phyloP scores from a whole-genome alignment of 2,329 filamentous ascomycete species.

The Raffaelea deltoideospora region DNA sequence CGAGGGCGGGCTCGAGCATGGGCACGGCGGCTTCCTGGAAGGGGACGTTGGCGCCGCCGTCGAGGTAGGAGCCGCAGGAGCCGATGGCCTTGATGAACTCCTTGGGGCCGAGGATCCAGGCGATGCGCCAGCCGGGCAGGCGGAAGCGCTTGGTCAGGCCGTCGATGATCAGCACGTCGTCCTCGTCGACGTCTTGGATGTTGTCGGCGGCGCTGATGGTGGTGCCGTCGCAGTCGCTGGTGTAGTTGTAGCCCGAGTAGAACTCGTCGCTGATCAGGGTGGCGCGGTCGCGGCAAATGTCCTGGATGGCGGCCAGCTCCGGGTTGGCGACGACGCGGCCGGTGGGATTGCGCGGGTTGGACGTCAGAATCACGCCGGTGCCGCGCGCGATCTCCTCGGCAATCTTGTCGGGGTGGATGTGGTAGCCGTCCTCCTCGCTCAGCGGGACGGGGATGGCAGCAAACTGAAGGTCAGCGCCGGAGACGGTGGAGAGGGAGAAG shows the following conservation, averaged over 20 bases:
- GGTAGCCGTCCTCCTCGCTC: slow-evolving; percentile 72
- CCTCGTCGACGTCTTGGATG: slow-evolving; percentile 74
- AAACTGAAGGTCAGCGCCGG: slow-evolving; percentile 37
- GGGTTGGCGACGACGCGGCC: slow-evolving; percentile 75
- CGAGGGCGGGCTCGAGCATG: slow-evolving; percentile 79
- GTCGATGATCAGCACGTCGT: slow-evolving; percentile 88
- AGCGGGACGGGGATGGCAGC: slow-evolving; percentile 77
- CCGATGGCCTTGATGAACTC: slow-evolving; percentile 91
- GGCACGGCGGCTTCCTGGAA: slow-evolving; percentile 88
- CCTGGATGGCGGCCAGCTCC: slow-evolving; percentile 78
- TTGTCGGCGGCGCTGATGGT: slow-evolving; percentile 85
- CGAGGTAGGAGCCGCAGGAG: slow-evolving; percentile 83
- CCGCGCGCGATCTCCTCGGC: slow-evolving; percentile 79
- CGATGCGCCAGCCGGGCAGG: slow-evolving; percentile 88
- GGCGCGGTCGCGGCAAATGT: slow-evolving; percentile 78
- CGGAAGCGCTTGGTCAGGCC: slow-evolving; percentile 94
- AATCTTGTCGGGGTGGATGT: slow-evolving; percentile 87
- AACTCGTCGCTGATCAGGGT: slow-evolving; percentile 95
- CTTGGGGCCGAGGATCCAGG: slow-evolving; percentile 91
- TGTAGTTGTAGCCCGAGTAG: slow-evolving; percentile 95
- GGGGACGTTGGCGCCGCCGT: slow-evolving; percentile 85
- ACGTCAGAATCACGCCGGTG: slow-evolving; percentile 79
- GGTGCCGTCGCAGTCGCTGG: slow-evolving; percentile 73
- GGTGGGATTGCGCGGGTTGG: slow-evolving; percentile 89
- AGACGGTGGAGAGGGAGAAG: background rate